phyloP scores from a whole-genome alignment of 805 yeast genomes.

The Suhomyces pyralidae region DNA sequence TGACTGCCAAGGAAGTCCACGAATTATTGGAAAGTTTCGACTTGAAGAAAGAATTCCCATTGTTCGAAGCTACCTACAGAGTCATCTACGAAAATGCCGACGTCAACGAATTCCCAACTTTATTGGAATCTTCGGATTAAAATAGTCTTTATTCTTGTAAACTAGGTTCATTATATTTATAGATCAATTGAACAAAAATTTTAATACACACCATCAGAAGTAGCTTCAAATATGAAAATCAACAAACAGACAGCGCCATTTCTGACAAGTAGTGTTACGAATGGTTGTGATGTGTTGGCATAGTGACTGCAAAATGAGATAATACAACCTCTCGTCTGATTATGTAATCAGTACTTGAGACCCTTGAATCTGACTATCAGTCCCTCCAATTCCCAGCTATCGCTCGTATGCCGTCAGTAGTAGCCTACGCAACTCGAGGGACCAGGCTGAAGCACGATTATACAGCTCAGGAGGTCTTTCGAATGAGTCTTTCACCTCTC shows the following conservation, averaged over 20 bases:
- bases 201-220: no score
- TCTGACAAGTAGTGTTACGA: no score
- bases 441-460: background rate
- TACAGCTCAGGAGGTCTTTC: background rate
- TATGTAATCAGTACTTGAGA: background rate
- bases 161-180: slow-evolving; percentile 1
- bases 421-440: background rate
- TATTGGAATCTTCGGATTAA: slow-evolving; percentile 45
- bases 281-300: no score
- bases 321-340: no score
- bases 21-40: slow-evolving; percentile 62
- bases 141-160: slow-evolving; percentile 1
- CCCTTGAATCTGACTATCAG: background rate
- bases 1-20: slow-evolving; percentile 88
- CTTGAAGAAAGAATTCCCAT: slow-evolving; percentile 71
- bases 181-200: background rate
- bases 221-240: background rate
- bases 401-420: background rate
- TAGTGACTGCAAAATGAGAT: no score
- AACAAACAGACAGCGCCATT: background rate
- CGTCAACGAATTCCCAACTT: slow-evolving; percentile 71
- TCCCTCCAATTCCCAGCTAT: background rate
- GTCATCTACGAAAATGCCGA: slow-evolving; percentile 73
- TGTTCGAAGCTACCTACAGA: slow-evolving; percentile 74
- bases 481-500: background rate